Conservation (phyloP, 2,329 filamentous ascomycete species). For the Sclerotiophoma versabilis region DNA sequence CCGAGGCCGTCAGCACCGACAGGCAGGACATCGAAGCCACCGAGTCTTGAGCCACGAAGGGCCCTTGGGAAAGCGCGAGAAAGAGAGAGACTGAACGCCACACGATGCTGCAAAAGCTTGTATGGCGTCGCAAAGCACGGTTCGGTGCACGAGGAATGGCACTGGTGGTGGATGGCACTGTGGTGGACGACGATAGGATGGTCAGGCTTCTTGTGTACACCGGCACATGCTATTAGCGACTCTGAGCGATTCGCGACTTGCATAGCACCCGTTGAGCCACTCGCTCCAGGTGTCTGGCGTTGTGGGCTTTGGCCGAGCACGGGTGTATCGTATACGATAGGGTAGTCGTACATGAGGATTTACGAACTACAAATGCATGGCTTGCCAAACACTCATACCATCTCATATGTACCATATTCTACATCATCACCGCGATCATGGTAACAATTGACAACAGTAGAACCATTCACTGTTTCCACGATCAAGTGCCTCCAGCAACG, state of each 20-base stretch:
- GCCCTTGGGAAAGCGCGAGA: too few relatives aligned
- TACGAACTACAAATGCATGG: constrained; percentile 2
- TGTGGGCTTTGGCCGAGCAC: constrained; percentile 7
- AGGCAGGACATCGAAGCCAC: constrained; percentile 6
- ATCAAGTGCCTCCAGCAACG: too few relatives aligned
- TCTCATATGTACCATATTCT: not conserved
- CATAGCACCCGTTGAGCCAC: constrained; percentile 19
- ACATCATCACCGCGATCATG: too few relatives aligned
- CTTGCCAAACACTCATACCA: not conserved
- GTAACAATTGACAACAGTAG: too few relatives aligned
- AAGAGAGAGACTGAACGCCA: constrained; percentile 15
- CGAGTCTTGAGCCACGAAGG: constrained; percentile 17
- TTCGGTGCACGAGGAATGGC: not conserved
- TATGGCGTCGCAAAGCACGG: not conserved
- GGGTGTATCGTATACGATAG: not conserved
- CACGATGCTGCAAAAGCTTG: constrained; percentile 48
- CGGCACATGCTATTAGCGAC: constrained; percentile 14
- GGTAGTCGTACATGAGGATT: not conserved
- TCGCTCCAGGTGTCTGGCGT: constrained; percentile 20
- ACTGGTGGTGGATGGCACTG: constrained; percentile 1
- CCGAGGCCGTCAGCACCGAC: constrained; percentile 6
- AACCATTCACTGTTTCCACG: too few relatives aligned
- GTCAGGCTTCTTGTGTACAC: not conserved
- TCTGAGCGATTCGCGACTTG: constrained; percentile 18
- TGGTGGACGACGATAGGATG: too few relatives aligned